Conservation (phyloP, 306 rosid genomes). For the Lablab purpureus region DNA sequence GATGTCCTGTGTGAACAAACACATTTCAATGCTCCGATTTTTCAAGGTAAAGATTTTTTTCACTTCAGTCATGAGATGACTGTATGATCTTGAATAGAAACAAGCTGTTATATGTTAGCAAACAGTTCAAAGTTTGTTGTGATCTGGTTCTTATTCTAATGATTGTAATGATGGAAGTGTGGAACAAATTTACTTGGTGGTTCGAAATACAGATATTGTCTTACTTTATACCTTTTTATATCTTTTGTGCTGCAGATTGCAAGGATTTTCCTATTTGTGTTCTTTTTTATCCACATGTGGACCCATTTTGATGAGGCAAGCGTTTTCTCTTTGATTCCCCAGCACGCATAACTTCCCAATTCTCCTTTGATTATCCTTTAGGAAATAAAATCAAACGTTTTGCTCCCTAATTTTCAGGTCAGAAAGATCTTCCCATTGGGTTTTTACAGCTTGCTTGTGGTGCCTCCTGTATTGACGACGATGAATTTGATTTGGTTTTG, state of each 20-base stretch:
- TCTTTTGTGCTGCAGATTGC: slow-evolving; percentile 69
- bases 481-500: slow-evolving; percentile 92
- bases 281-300: slow-evolving; percentile 73
- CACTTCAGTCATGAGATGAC: background rate
- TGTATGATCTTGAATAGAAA: background rate
- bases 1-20: background rate
- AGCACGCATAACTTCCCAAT: slow-evolving; percentile 1
- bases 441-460: slow-evolving; percentile 71
- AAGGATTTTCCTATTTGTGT: slow-evolving; percentile 79
- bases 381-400: slow-evolving; percentile 25
- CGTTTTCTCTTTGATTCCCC: slow-evolving; percentile 32
- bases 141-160: slow-evolving; percentile 25
- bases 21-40: background rate
- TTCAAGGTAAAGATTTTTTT: background rate
- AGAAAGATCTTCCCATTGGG: slow-evolving; percentile 69
- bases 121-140: background rate
- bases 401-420: slow-evolving; percentile 59
- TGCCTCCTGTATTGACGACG: slow-evolving; percentile 63
- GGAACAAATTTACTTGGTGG: slow-evolving; percentile 24
- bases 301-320: slow-evolving; percentile 83
- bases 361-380: background rate
- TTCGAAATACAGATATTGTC: slow-evolving; percentile 7
- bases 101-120: background rate
- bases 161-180: slow-evolving; percentile 6
- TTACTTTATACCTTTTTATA: slow-evolving; percentile 8